Percentiles rank a stretch among this genome's conserved stretches.
These are phyloP conservation scores for Scutellaria minor DNA, from an alignment of 257 asterid genomes.

Conservation along the genomic window DNA sequence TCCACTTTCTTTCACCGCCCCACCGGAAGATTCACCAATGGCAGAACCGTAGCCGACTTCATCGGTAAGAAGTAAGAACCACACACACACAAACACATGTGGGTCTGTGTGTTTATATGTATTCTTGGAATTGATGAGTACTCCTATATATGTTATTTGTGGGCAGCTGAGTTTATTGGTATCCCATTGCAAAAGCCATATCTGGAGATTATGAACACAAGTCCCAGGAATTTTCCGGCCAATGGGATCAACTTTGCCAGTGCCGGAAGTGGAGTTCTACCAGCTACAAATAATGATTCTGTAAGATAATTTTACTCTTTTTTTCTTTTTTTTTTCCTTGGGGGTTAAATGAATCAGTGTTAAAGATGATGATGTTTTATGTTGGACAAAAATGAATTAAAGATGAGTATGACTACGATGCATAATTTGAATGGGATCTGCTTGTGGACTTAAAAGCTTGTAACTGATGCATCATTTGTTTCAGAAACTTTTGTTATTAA, in stretches of 20 bases:
- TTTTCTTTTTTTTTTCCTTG: no score
- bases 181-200: conserved; percentile 71
- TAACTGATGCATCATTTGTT: conserved; percentile 4
- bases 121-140: not conserved
- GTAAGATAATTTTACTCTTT: conserved; percentile 36
- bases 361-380: no score
- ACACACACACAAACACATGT: conserved; percentile 1
- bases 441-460: not conserved
- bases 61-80: conserved; percentile 59
- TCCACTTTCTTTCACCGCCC: conserved; percentile 71
- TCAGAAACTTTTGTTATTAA: not conserved
- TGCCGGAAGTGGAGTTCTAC: conserved; percentile 84
- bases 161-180: conserved; percentile 62
- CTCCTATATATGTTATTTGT: not conserved
- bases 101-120: conserved; percentile 6
- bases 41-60: conserved; percentile 78
- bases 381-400: no score
- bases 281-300: conserved; percentile 55
- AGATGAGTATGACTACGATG: no score
- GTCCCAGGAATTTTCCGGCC: conserved; percentile 48
- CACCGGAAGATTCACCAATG: conserved; percentile 84
- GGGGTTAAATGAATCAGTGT: no score
- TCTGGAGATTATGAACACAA: conserved; percentile 52
- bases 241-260: conserved; percentile 87
- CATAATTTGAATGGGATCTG: no score